Conservation (phyloP, 1,139 yeast genomes). For the Kluyveromyces marxianus region DNA sequence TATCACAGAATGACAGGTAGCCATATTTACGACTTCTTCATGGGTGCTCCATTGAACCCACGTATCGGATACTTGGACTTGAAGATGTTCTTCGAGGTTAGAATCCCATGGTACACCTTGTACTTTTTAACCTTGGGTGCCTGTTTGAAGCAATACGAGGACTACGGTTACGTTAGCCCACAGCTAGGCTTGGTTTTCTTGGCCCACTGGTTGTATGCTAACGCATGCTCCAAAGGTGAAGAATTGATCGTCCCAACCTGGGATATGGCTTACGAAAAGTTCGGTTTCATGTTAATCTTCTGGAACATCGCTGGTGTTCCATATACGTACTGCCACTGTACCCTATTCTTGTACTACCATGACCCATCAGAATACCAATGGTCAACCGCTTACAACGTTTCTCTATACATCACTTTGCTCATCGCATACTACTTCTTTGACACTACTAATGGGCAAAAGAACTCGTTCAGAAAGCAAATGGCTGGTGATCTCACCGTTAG, state of each 20-base stretch:
- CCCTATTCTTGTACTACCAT: slow-evolving; percentile 73
- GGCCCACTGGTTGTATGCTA: slow-evolving; percentile 92
- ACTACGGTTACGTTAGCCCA: slow-evolving; percentile 69
- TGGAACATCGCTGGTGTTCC: slow-evolving; percentile 99
- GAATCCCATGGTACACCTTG: slow-evolving; percentile 93
- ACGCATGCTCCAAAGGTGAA: slow-evolving; percentile 96
- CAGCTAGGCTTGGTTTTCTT: slow-evolving; percentile 67
- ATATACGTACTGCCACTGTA: slow-evolving; percentile 92
- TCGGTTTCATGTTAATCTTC: slow-evolving; percentile 94
- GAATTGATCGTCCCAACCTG: slow-evolving; percentile 95
- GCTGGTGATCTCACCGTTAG: slow-evolving; percentile 71
- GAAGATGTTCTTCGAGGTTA: slow-evolving; percentile 95
- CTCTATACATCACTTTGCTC: slow-evolving; percentile 49
- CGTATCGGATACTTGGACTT: slow-evolving; percentile 86
- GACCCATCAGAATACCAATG: slow-evolving; percentile 75
- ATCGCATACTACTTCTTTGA: slow-evolving; percentile 87
- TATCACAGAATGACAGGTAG: slow-evolving; percentile 90
- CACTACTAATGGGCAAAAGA: slow-evolving; percentile 92
- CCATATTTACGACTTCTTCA: slow-evolving; percentile 80
- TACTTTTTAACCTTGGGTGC: slow-evolving; percentile 72
- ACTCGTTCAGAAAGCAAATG: slow-evolving; percentile 79
- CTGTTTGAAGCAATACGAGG: slow-evolving; percentile 69
- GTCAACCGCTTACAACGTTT: slow-evolving; percentile 51
- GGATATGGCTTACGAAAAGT: slow-evolving; percentile 99
- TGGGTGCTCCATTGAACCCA: slow-evolving; percentile 98